These are phyloP conservation scores for Pythium vanterpoolii DNA, from an alignment of 352 stramenopile genomes.

Conservation along the genomic window DNA sequence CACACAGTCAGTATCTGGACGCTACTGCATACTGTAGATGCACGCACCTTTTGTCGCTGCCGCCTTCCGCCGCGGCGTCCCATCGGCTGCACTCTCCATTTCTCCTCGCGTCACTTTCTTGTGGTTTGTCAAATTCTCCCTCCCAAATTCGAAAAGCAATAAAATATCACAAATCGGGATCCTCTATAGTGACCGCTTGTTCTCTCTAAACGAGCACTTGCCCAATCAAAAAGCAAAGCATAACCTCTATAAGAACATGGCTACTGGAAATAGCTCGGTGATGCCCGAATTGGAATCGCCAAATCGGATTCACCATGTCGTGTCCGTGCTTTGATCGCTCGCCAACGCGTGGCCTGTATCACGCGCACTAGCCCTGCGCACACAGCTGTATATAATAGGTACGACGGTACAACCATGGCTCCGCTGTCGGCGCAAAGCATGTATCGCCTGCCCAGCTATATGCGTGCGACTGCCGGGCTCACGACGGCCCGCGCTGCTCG, in stretches of 20 bases:
- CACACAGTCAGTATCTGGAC: neutral
- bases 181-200: neutral
- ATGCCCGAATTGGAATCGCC: neutral
- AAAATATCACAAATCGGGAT: neutral
- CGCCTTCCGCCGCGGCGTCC: constrained; percentile 14
- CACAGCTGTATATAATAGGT: no score
- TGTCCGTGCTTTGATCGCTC: no score
- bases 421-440: constrained; percentile 26
- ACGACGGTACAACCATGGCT: constrained; percentile 1
- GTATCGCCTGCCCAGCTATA: constrained; percentile 43
- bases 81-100: neutral
- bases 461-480: constrained; percentile 24
- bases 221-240: neutral
- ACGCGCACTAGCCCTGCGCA: no score
- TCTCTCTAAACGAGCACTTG: neutral
- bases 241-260: constrained; percentile 3
- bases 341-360: no score
- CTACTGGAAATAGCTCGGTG: constrained; percentile 8
- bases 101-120: neutral
- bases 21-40: neutral
- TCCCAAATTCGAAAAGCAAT: constrained; percentile 1
- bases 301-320: no score
- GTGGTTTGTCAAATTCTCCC: constrained; percentile 1
- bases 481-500: constrained; percentile 17
- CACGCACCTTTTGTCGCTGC: constrained; percentile 21